Evolutionary conservation across 1,139 yeast species (phyloP).

Genomic region (Suhomyces bribrorum): DNA sequence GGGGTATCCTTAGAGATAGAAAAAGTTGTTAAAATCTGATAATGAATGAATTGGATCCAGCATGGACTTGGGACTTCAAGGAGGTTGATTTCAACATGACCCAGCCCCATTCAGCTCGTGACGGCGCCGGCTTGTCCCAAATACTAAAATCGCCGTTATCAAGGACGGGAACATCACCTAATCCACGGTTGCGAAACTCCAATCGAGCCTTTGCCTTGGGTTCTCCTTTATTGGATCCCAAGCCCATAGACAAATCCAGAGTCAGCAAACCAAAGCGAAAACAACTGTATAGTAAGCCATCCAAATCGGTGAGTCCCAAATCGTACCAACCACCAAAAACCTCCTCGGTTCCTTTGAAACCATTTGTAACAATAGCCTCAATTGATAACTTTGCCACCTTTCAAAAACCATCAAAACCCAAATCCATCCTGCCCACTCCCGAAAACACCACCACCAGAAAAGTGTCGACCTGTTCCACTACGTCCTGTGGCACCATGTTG

Average conservation of each 20-base stretch:
- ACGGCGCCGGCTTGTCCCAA: not conserved
- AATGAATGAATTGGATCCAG: no score
- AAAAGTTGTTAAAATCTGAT: no score
- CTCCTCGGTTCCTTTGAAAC: slow-evolving; percentile 21
- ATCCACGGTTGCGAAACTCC: slow-evolving; percentile 11
- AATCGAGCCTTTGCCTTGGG: slow-evolving; percentile 16
- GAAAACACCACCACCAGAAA: slow-evolving; percentile 8
- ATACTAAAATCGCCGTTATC: slow-evolving; percentile 1
- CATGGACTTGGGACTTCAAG: slow-evolving; percentile 2
- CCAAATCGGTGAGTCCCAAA: not conserved
- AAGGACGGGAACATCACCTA: slow-evolving; percentile 1
- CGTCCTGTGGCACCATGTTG: slow-evolving; percentile 4
- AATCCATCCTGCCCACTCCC: not conserved
- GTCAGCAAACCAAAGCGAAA: slow-evolving; percentile 1
- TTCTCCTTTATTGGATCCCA: slow-evolving; percentile 21
- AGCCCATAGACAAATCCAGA: slow-evolving; percentile 6
- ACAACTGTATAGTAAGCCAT: not conserved
- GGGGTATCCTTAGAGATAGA: no score
- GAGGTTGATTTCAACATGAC: not conserved
- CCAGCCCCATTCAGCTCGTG: no score
- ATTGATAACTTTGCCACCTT: slow-evolving; percentile 19
- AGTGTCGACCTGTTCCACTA: slow-evolving; percentile 8
- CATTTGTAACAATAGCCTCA: slow-evolving; percentile 29
- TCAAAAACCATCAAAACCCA: slow-evolving; percentile 6
- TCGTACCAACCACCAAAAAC: slow-evolving; percentile 1